These are phyloP conservation scores for Gaertneriomyces sp. DNA, from an alignment of 192 early-diverging fungal genomes.

Conservation along the genomic window DNA sequence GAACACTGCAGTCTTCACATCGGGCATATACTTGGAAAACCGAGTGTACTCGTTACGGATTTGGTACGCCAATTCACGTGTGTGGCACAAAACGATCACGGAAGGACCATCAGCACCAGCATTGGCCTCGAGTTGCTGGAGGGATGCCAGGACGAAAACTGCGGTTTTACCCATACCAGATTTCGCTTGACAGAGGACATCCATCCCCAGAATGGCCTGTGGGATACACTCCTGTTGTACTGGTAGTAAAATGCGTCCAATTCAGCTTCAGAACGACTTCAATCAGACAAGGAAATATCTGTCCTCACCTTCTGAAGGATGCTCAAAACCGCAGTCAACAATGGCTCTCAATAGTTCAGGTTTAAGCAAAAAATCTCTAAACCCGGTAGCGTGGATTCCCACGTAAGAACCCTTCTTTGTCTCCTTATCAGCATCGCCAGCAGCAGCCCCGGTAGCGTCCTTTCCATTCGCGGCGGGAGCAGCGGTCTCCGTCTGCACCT, in stretches of 20 bases:
- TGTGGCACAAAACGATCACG: slow-evolving; percentile 95
- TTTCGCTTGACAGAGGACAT: slow-evolving; percentile 98
- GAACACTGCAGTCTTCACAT: slow-evolving; percentile 88
- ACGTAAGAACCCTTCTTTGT: slow-evolving; percentile 97
- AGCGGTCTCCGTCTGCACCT: slow-evolving; percentile 51
- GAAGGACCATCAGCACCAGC: slow-evolving; percentile 44
- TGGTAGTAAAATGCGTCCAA: slow-evolving; percentile 25
- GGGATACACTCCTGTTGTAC: slow-evolving; percentile 99
- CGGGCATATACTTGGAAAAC: slow-evolving; percentile 93
- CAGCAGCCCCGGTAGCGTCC: slow-evolving; percentile 34
- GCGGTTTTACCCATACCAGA: slow-evolving; percentile 99
- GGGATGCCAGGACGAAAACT: slow-evolving; percentile 91
- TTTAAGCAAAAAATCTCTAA: slow-evolving; percentile 96
- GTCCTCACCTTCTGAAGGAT: slow-evolving; percentile 86
- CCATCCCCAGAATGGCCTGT: slow-evolving; percentile 93
- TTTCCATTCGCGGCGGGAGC: slow-evolving; percentile 46
- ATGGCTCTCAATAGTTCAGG: slow-evolving; percentile 93
- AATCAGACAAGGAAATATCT: background rate
- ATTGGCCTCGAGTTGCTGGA: slow-evolving; percentile 80
- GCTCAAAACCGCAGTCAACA: slow-evolving; percentile 98
- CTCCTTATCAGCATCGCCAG: slow-evolving; percentile 64
- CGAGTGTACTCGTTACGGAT: slow-evolving; percentile 96
- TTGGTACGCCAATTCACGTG: slow-evolving; percentile 97
- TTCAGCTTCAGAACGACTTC: slow-evolving; percentile 2
- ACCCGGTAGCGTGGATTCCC: slow-evolving; percentile 96